A percentile compares a stretch with the other conserved stretches of the same genome.
phyloP scores from a whole-genome alignment of 306 rosid species.

The Fagus crenata region DNA sequence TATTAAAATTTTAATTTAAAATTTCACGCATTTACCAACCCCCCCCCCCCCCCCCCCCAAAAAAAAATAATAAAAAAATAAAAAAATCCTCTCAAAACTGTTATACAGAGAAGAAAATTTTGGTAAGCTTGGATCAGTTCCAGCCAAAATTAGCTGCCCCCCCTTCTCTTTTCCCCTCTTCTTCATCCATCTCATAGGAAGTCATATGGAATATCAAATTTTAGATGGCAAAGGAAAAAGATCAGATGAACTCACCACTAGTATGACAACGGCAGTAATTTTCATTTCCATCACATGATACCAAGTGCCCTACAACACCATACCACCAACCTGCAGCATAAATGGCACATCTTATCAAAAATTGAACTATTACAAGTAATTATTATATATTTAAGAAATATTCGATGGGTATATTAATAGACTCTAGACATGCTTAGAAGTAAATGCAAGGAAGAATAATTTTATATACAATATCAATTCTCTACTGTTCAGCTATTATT shows the following conservation, averaged over 20 bases:
- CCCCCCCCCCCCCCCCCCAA: no score
- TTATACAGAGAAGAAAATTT: no score
- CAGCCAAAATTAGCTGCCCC: no score
- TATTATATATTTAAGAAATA: not conserved
- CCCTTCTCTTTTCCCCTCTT: not conserved
- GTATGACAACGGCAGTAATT: slow-evolving; percentile 66
- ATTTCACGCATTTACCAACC: slow-evolving; percentile 7
- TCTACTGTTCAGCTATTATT: slow-evolving; percentile 2
- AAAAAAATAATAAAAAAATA: no score
- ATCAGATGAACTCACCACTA: slow-evolving; percentile 64
- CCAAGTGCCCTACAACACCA: slow-evolving; percentile 94
- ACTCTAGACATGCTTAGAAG: not conserved
- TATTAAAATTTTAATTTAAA: slow-evolving; percentile 8
- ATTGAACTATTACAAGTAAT: not conserved
- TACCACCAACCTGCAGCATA: slow-evolving; percentile 96
- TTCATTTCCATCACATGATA: slow-evolving; percentile 73
- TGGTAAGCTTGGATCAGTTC: no score
- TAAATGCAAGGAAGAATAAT: slow-evolving; percentile 10
- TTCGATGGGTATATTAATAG: not conserved
- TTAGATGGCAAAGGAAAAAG: slow-evolving; percentile 15
- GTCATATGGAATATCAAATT: slow-evolving; percentile 21
- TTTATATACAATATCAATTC: not conserved
- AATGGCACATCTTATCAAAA: slow-evolving; percentile 28
- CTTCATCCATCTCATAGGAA: slow-evolving; percentile 10
- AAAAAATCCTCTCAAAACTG: no score